Evolutionary conservation across 2,329 filamentous ascomycete genomes (phyloP), one percentile per base, ranked within the genome.

Genomic region (Aspergillus neoniger): DNA sequence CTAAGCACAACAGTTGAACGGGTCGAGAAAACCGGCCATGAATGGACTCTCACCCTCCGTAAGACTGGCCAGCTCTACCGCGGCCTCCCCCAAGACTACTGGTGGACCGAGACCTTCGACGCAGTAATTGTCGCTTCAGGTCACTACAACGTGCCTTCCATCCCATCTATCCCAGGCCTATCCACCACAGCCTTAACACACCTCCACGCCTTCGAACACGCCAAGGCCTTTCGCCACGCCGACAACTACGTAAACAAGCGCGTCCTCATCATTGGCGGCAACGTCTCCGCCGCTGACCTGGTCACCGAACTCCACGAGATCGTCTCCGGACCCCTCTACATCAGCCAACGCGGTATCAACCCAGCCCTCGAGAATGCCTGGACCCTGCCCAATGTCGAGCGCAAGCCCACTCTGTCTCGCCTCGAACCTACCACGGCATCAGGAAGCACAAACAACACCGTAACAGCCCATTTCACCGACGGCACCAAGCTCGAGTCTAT

Each of bases 81-180:
- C 7, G 58, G 43, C n/a, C 57, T 43, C n/a, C 52, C 28, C 1
- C 63, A 56, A 9, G 70, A 76, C 52, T 68, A 72, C 63, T 77
- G 76, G 76, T 77, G 75, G 77, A 62, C 70, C 21, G 74, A 80
- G 62, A 63, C 60, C 0, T 80, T 79, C 21, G 78, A 81, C 63
- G 78, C 77, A 0, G 57, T 81, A 0, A 67, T 80, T 14, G 75
- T 80, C 36, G 79, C 79, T 0, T 74, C 69, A 0, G 79, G 79
- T 0, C 78, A 81, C 60, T 80, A 79, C 59, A 73, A 72, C 41
- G 67, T 80, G 2, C 78, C 78, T 0, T 73, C 69, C 49, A 67
- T 80, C 4, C 79, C 78, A 0, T 61, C 70, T 0, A 74, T 81
- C 7, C 59, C 68, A 0, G 78, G 79, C 0, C 59, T 81, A 0